A percentile compares a stretch with the other conserved stretches of the same genome.
These are phyloP conservation scores for Cytidiella melzeri DNA, from an alignment of 768 basidiomycete species.

Conservation along the genomic window DNA sequence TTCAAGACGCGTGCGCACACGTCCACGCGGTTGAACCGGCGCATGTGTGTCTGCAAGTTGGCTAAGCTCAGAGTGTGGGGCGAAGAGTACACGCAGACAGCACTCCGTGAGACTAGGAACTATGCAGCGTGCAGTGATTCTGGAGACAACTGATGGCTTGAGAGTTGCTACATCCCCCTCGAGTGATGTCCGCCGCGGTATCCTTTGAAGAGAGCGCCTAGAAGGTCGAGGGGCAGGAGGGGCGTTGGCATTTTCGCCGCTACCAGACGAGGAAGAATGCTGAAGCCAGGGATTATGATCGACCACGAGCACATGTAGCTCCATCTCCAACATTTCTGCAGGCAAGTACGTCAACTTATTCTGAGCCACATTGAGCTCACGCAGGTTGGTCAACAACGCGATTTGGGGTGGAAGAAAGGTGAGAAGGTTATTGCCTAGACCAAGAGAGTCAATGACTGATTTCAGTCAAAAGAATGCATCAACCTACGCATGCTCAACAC, in stretches of 20 bases:
- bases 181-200: neutral
- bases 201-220: neutral
- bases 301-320: slow-evolving; percentile 39
- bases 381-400: slow-evolving; percentile 42
- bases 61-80: slow-evolving; percentile 12
- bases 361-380: slow-evolving; percentile 53
- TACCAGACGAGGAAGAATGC: slow-evolving; percentile 19
- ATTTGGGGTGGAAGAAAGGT: slow-evolving; percentile 60
- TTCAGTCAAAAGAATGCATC: neutral
- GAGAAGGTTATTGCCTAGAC: slow-evolving; percentile 51
- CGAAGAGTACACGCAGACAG: slow-evolving; percentile 33
- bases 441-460: neutral
- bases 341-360: slow-evolving; percentile 59
- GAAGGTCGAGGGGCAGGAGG: neutral
- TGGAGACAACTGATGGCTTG: slow-evolving; percentile 1
- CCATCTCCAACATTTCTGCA: slow-evolving; percentile 57
- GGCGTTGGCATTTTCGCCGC: neutral
- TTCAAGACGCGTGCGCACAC: slow-evolving; percentile 12
- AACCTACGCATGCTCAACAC: slow-evolving; percentile 59
- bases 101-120: slow-evolving; percentile 31
- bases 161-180: neutral
- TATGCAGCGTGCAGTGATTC: slow-evolving; percentile 16
- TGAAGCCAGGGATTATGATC: slow-evolving; percentile 56
- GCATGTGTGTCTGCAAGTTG: neutral
- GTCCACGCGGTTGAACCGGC: neutral